phyloP scores from a whole-genome alignment of 192 early-diverging fungal species.

The Entomortierella parvispora region DNA sequence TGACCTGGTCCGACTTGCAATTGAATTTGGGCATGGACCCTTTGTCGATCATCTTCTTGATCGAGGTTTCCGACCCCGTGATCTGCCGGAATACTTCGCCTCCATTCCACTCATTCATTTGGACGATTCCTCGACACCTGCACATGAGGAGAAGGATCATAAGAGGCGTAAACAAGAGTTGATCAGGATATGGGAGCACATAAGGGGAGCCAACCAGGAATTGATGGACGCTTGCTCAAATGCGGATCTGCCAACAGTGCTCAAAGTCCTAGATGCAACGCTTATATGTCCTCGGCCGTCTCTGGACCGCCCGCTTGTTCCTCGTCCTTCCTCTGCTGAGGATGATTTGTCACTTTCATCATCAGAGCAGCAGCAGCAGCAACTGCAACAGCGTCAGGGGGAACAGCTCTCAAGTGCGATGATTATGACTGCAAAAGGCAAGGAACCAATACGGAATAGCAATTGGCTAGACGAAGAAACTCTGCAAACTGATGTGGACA shows the following conservation, averaged over 20 bases:
- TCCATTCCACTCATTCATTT: slow-evolving; percentile 13
- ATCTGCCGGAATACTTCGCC: slow-evolving; percentile 41
- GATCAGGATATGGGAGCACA: slow-evolving; percentile 40
- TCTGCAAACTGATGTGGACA: too few species aligned
- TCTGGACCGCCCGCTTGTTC: not conserved
- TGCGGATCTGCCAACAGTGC: slow-evolving; percentile 22
- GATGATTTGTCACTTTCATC: too few species aligned
- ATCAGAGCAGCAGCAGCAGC: not conserved
- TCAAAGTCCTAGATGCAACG: slow-evolving; percentile 25
- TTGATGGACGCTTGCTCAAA: slow-evolving; percentile 33
- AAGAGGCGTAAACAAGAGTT: slow-evolving; percentile 23
- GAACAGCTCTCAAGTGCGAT: not conserved
- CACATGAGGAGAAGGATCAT: not conserved
- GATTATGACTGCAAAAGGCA: not conserved
- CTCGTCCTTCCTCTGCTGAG: not conserved
- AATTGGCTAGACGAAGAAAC: slow-evolving; percentile 7
- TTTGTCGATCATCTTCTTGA: slow-evolving; percentile 41
- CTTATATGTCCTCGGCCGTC: slow-evolving; percentile 7
- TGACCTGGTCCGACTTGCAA: slow-evolving; percentile 33
- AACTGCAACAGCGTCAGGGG: not conserved
- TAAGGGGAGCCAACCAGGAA: slow-evolving; percentile 35
- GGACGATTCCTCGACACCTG: not conserved
- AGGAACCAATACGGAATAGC: not conserved
- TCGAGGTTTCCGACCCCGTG: slow-evolving; percentile 41
- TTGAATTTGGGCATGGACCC: slow-evolving; percentile 45